Percentiles rank a stretch among this genome's conserved stretches.
Conservation (phyloP, 1,284 basidiomycete genomes). For the Puccinia sorghi region DNA sequence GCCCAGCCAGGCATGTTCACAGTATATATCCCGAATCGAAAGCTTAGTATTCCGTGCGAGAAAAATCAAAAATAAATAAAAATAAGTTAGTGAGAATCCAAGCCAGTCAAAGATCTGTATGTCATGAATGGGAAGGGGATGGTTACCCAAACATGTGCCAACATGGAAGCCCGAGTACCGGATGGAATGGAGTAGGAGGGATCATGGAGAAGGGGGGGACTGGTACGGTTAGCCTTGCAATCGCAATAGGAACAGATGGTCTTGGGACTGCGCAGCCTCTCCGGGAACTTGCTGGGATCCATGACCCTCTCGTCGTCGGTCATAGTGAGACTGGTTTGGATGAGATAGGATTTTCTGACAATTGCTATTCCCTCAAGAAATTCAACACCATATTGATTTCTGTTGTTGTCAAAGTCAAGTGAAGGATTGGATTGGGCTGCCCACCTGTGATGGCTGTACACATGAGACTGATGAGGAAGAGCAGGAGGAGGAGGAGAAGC, state of each 20-base stretch:
- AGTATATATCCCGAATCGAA: conserved; percentile 48
- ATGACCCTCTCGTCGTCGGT: neutral
- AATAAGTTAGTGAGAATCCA: neutral
- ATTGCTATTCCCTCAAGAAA: neutral
- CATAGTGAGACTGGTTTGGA: neutral
- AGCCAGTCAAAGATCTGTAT: neutral
- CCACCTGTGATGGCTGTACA: too few species aligned
- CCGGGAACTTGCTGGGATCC: conserved; percentile 17
- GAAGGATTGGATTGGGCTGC: too few species aligned
- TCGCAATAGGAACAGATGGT: conserved; percentile 39
- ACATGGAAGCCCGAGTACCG: conserved; percentile 5
- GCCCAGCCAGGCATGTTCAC: conserved; percentile 44
- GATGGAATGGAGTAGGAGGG: neutral
- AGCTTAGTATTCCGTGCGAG: neutral
- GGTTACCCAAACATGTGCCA: conserved; percentile 40
- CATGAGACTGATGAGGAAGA: neutral
- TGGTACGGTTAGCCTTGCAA: conserved; percentile 28
- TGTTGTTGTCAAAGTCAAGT: neutral
- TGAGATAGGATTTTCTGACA: neutral
- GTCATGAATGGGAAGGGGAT: neutral
- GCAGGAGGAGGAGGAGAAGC: neutral
- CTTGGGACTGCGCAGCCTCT: neutral
- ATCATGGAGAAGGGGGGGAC: conserved; percentile 18
- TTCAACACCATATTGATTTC: neutral
- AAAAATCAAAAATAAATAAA: conserved; percentile 1